A percentile compares a stretch with the other conserved stretches of the same genome.
phyloP scores from a whole-genome alignment of 352 stramenopile genomes.

The Globisporangium carolinianum region DNA sequence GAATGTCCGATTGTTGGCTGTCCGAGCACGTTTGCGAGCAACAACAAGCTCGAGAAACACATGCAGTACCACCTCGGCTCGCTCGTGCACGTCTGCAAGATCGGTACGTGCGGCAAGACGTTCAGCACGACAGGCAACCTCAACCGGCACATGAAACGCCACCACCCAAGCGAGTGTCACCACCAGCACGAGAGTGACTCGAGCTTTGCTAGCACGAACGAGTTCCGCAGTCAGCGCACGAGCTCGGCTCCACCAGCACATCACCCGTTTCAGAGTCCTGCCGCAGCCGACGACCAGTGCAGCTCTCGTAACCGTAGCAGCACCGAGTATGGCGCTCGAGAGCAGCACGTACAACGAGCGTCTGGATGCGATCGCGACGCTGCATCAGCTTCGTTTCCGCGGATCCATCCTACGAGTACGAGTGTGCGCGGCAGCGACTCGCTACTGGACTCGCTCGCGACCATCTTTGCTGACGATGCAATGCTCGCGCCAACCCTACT shows the following conservation, averaged over 20 bases:
- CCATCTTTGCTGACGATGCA: constrained; percentile 30
- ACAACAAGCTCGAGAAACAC: constrained; percentile 44
- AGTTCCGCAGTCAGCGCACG: background rate
- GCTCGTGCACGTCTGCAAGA: constrained; percentile 35
- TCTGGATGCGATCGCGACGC: background rate
- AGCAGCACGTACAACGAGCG: background rate
- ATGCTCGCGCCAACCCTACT: background rate
- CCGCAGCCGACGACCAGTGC: constrained; percentile 5
- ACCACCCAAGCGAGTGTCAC: constrained; percentile 13
- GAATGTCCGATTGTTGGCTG: constrained; percentile 27
- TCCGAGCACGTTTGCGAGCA: constrained; percentile 29
- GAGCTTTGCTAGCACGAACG: background rate
- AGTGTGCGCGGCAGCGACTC: constrained; percentile 2
- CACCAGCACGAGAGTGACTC: background rate
- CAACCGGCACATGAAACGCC: constrained; percentile 39
- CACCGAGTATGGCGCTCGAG: background rate
- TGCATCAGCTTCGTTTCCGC: background rate
- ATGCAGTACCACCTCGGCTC: constrained; percentile 38
- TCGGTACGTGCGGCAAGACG: constrained; percentile 42
- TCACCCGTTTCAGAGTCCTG: constrained; percentile 6
- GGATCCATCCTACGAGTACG: constrained; percentile 1
- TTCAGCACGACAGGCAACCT: constrained; percentile 57
- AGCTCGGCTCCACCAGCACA: background rate
- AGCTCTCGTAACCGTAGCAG: background rate
- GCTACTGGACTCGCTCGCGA: constrained; percentile 15